These are phyloP conservation scores for Flammula alnicola DNA, from an alignment of 1,284 basidiomycete genomes.

Conservation along the genomic window DNA sequence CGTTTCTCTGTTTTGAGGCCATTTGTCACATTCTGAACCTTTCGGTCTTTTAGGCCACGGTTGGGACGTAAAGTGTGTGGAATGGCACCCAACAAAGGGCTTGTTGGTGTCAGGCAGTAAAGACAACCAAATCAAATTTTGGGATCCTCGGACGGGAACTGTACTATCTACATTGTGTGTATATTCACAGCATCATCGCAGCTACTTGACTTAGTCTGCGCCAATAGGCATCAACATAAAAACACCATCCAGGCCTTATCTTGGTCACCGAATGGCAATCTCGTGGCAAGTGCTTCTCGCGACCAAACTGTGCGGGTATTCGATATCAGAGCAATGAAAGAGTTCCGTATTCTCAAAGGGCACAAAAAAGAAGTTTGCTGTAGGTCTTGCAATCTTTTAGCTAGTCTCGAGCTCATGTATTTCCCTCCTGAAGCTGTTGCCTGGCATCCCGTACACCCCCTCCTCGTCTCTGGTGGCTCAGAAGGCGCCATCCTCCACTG, in stretches of 20 bases:
- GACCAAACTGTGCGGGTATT: slow-evolving; percentile 97
- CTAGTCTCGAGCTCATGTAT: slow-evolving; percentile 1
- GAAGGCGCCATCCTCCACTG: slow-evolving; percentile 94
- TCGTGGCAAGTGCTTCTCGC: slow-evolving; percentile 92
- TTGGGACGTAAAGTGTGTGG: slow-evolving; percentile 98
- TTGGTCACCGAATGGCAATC: slow-evolving; percentile 93
- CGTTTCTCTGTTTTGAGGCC: slow-evolving; percentile 21
- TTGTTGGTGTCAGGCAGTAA: slow-evolving; percentile 94
- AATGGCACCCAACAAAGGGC: slow-evolving; percentile 98
- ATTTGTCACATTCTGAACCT: not conserved
- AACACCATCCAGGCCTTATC: slow-evolving; percentile 93
- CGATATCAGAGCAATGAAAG: slow-evolving; percentile 97
- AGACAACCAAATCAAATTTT: slow-evolving; percentile 98
- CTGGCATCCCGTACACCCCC: slow-evolving; percentile 94
- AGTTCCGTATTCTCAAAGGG: slow-evolving; percentile 88
- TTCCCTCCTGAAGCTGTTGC: slow-evolving; percentile 66
- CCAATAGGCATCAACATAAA: slow-evolving; percentile 94
- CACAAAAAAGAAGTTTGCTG: slow-evolving; percentile 99
- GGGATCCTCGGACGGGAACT: slow-evolving; percentile 93
- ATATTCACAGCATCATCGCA: not conserved
- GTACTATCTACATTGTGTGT: slow-evolving; percentile 85
- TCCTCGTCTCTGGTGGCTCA: slow-evolving; percentile 92
- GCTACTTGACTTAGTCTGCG: slow-evolving; percentile 9
- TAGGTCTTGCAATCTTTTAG: slow-evolving; percentile 46
- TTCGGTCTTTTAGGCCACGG: slow-evolving; percentile 71